A percentile compares a stretch with the other conserved stretches of the same genome.
These are phyloP conservation scores for Nicotiana sylvestris DNA, from an alignment of 257 asterid genomes.

Conservation along the genomic window DNA sequence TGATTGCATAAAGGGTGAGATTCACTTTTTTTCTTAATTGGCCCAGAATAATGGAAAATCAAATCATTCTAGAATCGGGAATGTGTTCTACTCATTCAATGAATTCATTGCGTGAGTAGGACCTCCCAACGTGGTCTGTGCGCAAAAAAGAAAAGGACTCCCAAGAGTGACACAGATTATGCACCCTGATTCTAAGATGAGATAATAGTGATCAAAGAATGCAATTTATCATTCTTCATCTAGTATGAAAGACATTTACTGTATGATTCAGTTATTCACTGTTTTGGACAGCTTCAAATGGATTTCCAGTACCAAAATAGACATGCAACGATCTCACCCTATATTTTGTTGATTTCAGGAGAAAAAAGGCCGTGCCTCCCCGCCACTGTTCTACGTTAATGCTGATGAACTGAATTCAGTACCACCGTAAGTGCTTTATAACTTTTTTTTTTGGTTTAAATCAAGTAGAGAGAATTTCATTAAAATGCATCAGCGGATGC, in stretches of 20 bases:
- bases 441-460: neutral
- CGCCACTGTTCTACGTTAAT: conserved; percentile 73
- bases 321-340: conserved; percentile 1
- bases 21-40: neutral
- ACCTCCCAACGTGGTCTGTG: neutral
- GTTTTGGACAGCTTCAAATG: neutral
- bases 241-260: neutral
- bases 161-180: neutral
- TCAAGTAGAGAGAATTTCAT: no score
- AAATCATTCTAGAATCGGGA: neutral
- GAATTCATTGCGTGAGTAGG: neutral
- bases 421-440: conserved; percentile 64
- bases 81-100: neutral
- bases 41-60: neutral
- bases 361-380: conserved; percentile 69
- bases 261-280: neutral
- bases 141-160: neutral
- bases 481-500: no score
- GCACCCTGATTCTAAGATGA: neutral
- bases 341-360: conserved; percentile 35
- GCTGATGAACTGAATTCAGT: conserved; percentile 72
- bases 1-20: neutral
- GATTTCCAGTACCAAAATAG: neutral
- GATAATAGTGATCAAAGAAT: neutral
- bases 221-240: neutral